These are phyloP conservation scores for Xylariaceae sp. DNA, from an alignment of 2,329 filamentous ascomycete genomes.

Conservation along the genomic window DNA sequence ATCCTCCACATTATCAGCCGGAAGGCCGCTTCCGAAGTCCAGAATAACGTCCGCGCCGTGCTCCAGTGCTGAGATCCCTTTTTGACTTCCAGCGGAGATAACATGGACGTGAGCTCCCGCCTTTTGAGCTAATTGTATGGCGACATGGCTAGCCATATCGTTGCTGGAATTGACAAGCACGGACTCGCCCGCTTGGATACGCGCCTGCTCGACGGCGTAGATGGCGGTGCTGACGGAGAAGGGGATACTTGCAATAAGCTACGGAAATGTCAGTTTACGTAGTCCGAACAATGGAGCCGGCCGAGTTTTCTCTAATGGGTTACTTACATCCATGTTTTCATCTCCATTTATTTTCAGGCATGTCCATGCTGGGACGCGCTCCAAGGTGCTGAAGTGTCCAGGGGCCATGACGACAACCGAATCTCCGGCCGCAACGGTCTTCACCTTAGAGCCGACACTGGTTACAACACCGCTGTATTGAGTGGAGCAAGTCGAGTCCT, in stretches of 20 bases:
- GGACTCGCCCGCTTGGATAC: background rate
- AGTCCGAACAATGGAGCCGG: background rate
- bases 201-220: background rate
- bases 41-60: background rate
- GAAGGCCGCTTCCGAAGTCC: background rate
- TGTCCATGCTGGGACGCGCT: constrained; percentile 16
- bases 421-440: constrained; percentile 20
- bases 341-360: background rate
- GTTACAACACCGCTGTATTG: background rate
- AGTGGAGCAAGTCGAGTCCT: background rate
- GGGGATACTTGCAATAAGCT: background rate
- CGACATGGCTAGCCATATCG: background rate
- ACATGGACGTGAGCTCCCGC: background rate
- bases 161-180: background rate
- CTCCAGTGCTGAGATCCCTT: background rate
- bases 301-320: background rate
- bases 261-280: background rate
- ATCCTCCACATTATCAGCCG: background rate
- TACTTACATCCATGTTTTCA: background rate
- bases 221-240: background rate
- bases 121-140: background rate
- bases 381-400: constrained; percentile 29
- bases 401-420: constrained; percentile 33
- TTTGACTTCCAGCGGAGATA: background rate
- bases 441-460: background rate